Evolutionary conservation across 169 alveolate genomes (phyloP).

Genomic region (Eimeria tenella): DNA sequence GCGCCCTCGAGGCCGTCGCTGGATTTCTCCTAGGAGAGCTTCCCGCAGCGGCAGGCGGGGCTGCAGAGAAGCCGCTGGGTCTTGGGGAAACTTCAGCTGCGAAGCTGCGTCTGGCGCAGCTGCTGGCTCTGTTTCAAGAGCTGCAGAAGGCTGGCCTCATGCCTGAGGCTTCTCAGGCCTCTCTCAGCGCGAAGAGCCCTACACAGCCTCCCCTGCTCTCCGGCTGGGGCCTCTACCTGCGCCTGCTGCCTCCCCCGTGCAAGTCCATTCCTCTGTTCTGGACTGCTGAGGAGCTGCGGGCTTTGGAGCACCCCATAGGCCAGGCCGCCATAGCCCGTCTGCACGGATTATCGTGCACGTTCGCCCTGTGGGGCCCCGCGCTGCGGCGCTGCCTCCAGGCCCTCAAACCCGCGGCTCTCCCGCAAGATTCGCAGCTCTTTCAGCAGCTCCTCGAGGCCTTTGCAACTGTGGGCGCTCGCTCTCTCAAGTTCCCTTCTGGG

Average conservation of each 20-base stretch:
- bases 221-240: conserved; percentile 12
- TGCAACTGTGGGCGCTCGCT: not conserved
- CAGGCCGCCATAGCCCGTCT: not conserved
- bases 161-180: too few relatives aligned
- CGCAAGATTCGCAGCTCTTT: not conserved
- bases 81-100: not conserved
- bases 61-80: not conserved
- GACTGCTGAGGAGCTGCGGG: conserved; percentile 23
- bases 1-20: not conserved
- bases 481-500: not conserved
- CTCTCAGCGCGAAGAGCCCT: not conserved
- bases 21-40: too few relatives aligned
- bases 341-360: not conserved
- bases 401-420: not conserved
- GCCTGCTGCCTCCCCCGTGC: conserved; percentile 2
- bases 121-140: not conserved
- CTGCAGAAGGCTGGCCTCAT: not conserved
- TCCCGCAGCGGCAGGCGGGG: not conserved
- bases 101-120: not conserved
- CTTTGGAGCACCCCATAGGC: not conserved
- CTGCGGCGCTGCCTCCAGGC: not conserved
- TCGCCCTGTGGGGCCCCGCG: not conserved
- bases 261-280: not conserved
- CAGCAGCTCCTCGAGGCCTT: not conserved
- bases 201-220: not conserved